These are phyloP conservation scores for Entomortierella chlamydospora DNA, from an alignment of 192 early-diverging fungal genomes.

Conservation along the genomic window DNA sequence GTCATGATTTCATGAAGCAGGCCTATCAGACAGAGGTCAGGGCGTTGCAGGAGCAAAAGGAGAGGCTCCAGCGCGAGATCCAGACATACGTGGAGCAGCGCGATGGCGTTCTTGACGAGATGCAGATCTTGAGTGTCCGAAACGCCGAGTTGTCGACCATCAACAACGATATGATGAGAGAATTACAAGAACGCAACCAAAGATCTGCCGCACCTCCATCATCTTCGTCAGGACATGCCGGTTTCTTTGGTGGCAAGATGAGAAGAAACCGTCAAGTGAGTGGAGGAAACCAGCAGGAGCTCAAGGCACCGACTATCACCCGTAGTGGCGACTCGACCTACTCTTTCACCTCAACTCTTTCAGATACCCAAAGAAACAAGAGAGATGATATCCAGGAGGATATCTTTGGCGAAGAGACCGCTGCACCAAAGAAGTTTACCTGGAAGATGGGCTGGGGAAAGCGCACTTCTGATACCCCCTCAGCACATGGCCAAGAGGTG, in stretches of 20 bases:
- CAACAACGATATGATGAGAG: constrained; percentile 67
- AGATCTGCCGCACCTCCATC: too few species aligned
- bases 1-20: constrained; percentile 60
- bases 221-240: too few species aligned
- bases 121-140: constrained; percentile 61
- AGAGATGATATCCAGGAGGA: constrained; percentile 45
- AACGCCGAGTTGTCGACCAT: constrained; percentile 64
- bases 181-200: constrained; percentile 42
- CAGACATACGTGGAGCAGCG: constrained; percentile 54
- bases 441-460: constrained; percentile 60
- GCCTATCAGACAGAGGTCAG: constrained; percentile 58
- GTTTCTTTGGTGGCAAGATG: constrained; percentile 38
- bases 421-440: constrained; percentile 65
- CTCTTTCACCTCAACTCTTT: constrained; percentile 34
- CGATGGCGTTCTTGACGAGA: constrained; percentile 66
- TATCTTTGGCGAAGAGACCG: constrained; percentile 48
- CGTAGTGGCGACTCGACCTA: constrained; percentile 42
- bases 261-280: constrained; percentile 35
- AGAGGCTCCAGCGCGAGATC: constrained; percentile 59
- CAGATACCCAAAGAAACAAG: constrained; percentile 36
- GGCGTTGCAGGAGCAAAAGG: constrained; percentile 59
- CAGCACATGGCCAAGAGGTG: background rate
- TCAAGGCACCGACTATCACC: constrained; percentile 21
- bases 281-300: constrained; percentile 45
- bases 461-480: constrained; percentile 10